A percentile compares a stretch with the other conserved stretches of the same genome.
phyloP scores from a whole-genome alignment of 1,139 yeast species.

The Kodamaea suecica region DNA sequence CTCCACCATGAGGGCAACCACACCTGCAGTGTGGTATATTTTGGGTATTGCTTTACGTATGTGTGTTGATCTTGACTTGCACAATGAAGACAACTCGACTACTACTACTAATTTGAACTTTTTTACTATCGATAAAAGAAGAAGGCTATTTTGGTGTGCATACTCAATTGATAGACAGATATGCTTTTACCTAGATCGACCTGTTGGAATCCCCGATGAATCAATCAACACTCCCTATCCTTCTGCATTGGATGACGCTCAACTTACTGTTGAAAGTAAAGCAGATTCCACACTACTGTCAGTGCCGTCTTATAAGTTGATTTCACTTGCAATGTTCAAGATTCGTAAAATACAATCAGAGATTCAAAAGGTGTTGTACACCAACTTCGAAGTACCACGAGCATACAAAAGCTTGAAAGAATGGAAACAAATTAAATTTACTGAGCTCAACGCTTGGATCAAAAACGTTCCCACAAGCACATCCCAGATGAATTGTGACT shows the following conservation, averaged over 20 bases:
- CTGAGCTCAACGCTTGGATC: constrained; percentile 61
- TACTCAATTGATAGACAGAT: constrained; percentile 79
- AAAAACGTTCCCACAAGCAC: constrained; percentile 53
- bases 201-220: constrained; percentile 74
- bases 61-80: constrained; percentile 81
- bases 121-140: constrained; percentile 61
- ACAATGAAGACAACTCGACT: constrained; percentile 47
- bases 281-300: neutral
- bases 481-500: constrained; percentile 68
- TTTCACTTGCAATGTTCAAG: constrained; percentile 62
- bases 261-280: constrained; percentile 29
- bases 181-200: constrained; percentile 69
- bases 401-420: constrained; percentile 49
- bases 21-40: constrained; percentile 92
- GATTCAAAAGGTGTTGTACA: constrained; percentile 68
- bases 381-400: constrained; percentile 68
- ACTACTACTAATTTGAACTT: constrained; percentile 39
- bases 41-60: constrained; percentile 76
- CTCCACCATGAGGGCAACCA: constrained; percentile 71
- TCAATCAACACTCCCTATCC: constrained; percentile 66
- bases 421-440: constrained; percentile 56
- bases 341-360: constrained; percentile 76
- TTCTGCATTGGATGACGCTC: constrained; percentile 68
- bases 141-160: constrained; percentile 87
- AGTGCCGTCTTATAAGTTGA: constrained; percentile 51